Evolutionary conservation across 371 early-diverging fungal species (phyloP).

Genomic region (Gilbertella persicaria): DNA sequence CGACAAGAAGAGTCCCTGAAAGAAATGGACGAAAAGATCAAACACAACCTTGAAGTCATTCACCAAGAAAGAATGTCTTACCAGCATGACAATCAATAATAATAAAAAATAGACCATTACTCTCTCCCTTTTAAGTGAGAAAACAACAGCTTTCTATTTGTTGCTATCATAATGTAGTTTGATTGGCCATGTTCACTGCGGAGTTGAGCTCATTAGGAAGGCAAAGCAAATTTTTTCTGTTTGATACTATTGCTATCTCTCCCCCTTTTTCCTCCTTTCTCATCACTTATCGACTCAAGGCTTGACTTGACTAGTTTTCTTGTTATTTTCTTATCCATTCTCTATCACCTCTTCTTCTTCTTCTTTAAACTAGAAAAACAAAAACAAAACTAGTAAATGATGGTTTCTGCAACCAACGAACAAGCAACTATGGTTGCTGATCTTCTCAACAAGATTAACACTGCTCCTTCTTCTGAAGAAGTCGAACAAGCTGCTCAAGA

Average conservation of each 20-base stretch:
- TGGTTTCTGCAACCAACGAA: conserved; percentile 31
- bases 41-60: conserved; percentile 9
- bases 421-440: conserved; percentile 32
- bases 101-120: too few relatives aligned
- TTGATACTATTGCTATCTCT: not conserved
- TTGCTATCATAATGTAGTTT: too few relatives aligned
- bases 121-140: too few relatives aligned
- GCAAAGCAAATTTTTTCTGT: not conserved
- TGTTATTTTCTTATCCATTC: not conserved
- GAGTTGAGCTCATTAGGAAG: not conserved
- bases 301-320: too few relatives aligned
- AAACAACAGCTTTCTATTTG: too few relatives aligned
- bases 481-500: conserved; percentile 60
- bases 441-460: conserved; percentile 57
- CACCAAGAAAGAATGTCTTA: conserved; percentile 15
- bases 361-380: not conserved
- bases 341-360: not conserved
- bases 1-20: conserved; percentile 12
- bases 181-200: too few relatives aligned
- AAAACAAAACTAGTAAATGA: conserved; percentile 20
- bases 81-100: too few relatives aligned
- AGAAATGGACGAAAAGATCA: conserved; percentile 14
- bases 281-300: too few relatives aligned
- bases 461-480: conserved; percentile 60
- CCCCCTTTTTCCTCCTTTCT: not conserved